phyloP scores from a whole-genome alignment of 495 filamentous ascomycete species.

The Aspergillus indologenus region DNA sequence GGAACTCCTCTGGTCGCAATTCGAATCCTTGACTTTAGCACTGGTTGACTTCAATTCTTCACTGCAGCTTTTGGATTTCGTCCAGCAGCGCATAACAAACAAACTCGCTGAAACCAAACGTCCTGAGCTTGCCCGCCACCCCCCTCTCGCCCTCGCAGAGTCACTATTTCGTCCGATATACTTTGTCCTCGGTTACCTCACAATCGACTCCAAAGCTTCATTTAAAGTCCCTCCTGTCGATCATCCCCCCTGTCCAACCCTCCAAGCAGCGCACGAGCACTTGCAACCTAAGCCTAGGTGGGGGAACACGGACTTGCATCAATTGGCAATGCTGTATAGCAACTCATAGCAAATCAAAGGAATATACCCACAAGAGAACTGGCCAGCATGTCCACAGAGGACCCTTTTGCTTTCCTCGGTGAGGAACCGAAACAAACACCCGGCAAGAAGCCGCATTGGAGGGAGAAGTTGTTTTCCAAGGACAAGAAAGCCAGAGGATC shows the following conservation, averaged over 20 bases:
- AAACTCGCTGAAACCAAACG: neutral
- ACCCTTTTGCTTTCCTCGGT: constrained; percentile 38
- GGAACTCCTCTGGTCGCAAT: constrained; percentile 11
- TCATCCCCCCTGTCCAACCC: constrained; percentile 7
- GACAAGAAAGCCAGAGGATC: constrained; percentile 34
- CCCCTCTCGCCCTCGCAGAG: neutral
- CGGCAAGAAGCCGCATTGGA: constrained; percentile 43
- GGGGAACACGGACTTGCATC: constrained; percentile 7
- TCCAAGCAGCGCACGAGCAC: constrained; percentile 7
- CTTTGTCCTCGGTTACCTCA: neutral
- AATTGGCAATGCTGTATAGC: constrained; percentile 21
- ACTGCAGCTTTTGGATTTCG: neutral
- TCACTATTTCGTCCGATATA: neutral
- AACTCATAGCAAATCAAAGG: constrained; percentile 7
- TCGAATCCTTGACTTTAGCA: constrained; percentile 13
- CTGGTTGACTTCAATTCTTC: constrained; percentile 12
- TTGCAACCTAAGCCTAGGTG: neutral
- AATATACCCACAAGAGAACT: constrained; percentile 11
- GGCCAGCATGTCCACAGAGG: constrained; percentile 39
- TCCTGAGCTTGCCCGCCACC: neutral
- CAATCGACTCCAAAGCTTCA: neutral
- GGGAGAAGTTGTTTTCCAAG: constrained; percentile 47
- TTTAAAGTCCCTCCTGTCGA: constrained; percentile 24
- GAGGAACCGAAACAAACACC: constrained; percentile 32
- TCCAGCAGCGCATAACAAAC: constrained; percentile 6